phyloP scores from a whole-genome alignment of 2,329 filamentous ascomycete species.

The Aureobasidium mangrovei region DNA sequence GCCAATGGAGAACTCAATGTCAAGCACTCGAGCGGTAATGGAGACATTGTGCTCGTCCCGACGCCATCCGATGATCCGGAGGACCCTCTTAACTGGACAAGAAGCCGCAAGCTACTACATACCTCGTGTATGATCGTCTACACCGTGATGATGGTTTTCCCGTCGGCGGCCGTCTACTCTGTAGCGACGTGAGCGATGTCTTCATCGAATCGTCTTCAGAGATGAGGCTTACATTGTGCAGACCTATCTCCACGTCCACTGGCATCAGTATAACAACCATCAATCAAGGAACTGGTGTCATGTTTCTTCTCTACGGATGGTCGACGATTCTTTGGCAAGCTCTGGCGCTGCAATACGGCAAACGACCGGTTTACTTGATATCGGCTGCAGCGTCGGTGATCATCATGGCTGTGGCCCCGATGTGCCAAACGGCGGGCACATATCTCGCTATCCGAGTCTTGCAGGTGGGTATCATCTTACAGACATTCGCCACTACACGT shows the following conservation, averaged over 20 bases:
- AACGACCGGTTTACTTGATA: conserved; percentile 22
- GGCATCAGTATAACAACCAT: conserved; percentile 19
- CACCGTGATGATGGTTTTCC: conserved; percentile 27
- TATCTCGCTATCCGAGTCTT: conserved; percentile 24
- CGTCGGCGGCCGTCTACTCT: conserved; percentile 27
- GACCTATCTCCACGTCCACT: conserved; percentile 22
- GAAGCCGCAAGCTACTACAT: conserved; percentile 17
- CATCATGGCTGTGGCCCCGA: conserved; percentile 19
- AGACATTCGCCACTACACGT: neutral
- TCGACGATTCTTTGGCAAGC: conserved; percentile 40
- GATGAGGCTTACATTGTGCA: neutral
- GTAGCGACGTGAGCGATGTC: conserved; percentile 19
- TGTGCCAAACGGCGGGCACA: conserved; percentile 15
- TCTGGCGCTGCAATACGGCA: conserved; percentile 37
- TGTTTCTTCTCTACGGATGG: conserved; percentile 38
- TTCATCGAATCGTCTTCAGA: neutral
- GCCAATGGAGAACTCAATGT: conserved; percentile 29
- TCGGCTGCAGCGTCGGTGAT: conserved; percentile 17
- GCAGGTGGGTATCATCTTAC: neutral
- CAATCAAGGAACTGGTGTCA: conserved; percentile 24
- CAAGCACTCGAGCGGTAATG: conserved; percentile 28
- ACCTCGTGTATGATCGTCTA: conserved; percentile 21
- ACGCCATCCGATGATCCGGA: conserved; percentile 31
- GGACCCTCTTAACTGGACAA: conserved; percentile 21
- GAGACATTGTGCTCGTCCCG: conserved; percentile 34